phyloP scores from a whole-genome alignment of 192 early-diverging fungal genomes.

The Pilaira anomala region DNA sequence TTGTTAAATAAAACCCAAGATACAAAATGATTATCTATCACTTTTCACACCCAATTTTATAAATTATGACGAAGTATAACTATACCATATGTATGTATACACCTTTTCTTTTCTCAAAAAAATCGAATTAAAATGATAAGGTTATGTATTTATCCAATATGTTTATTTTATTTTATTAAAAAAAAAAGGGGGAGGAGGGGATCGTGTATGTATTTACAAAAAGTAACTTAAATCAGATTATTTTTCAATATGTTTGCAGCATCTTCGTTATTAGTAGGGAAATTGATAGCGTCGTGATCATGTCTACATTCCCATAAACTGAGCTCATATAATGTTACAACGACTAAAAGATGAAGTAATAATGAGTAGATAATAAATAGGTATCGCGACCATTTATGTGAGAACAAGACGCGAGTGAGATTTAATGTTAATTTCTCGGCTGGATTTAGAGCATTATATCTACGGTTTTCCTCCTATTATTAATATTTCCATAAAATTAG shows the following conservation, averaged over 20 bases:
- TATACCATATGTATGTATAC: no score
- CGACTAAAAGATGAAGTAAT: constrained; percentile 77
- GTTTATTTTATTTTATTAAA: no score
- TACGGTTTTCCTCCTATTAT: constrained; percentile 60
- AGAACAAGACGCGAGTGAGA: constrained; percentile 59
- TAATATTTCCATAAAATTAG: background rate
- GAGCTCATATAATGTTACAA: constrained; percentile 65
- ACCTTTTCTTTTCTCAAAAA: no score
- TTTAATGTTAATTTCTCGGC: constrained; percentile 67
- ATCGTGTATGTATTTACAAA: no score
- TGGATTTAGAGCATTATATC: constrained; percentile 71
- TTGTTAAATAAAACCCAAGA: no score
- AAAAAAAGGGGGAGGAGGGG: no score
- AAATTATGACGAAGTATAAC: no score
- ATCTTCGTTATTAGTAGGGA: constrained; percentile 19
- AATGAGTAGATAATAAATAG: constrained; percentile 68
- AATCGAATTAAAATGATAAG: no score
- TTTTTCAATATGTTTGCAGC: constrained; percentile 7
- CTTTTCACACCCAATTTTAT: no score
- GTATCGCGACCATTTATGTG: constrained; percentile 64
- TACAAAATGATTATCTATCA: no score
- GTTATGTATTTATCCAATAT: no score
- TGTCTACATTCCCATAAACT: constrained; percentile 64
- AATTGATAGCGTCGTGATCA: constrained; percentile 47
- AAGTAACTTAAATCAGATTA: no score